phyloP scores from a whole-genome alignment of 352 stramenopile genomes.

The Pythium guiyangense region DNA sequence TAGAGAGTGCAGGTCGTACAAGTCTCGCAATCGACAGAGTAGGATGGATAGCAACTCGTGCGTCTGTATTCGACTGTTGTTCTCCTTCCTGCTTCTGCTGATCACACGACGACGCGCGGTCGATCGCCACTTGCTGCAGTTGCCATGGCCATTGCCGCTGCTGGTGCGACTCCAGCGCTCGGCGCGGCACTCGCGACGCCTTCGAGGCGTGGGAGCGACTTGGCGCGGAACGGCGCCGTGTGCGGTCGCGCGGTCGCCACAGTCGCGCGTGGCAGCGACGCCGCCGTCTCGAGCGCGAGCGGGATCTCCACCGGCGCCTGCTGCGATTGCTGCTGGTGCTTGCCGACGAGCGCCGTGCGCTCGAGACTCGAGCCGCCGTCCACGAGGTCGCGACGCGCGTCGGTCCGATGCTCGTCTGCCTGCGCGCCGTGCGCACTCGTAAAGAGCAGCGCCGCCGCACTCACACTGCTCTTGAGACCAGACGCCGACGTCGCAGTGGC shows the following conservation, averaged over 20 bases:
- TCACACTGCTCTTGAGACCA: constrained; percentile 6
- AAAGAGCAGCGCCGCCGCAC: constrained; percentile 14
- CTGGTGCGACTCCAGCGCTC: not conserved
- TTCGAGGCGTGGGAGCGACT: constrained; percentile 43
- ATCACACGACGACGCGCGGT: not conserved
- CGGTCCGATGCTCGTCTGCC: not conserved
- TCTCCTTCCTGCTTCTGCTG: not conserved
- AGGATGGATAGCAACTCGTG: not conserved
- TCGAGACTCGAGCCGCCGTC: constrained; percentile 34
- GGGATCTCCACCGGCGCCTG: constrained; percentile 15
- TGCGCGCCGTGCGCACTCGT: not conserved
- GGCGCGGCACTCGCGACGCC: not conserved
- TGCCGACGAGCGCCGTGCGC: constrained; percentile 35
- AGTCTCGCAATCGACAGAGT: not conserved
- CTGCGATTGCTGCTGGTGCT: constrained; percentile 13
- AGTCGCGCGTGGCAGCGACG: too few species aligned
- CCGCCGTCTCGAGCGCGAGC: not conserved
- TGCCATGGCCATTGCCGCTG: not conserved
- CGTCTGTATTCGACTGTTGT: not conserved
- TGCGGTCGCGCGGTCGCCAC: constrained; percentile 26
- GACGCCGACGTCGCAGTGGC: too few species aligned
- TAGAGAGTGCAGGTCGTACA: not conserved
- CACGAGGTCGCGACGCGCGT: constrained; percentile 9
- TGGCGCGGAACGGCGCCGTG: constrained; percentile 42
- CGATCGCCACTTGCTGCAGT: not conserved